These are phyloP conservation scores for Sarcodon sp. DNA, from an alignment of 768 basidiomycete genomes.

Conservation along the genomic window DNA sequence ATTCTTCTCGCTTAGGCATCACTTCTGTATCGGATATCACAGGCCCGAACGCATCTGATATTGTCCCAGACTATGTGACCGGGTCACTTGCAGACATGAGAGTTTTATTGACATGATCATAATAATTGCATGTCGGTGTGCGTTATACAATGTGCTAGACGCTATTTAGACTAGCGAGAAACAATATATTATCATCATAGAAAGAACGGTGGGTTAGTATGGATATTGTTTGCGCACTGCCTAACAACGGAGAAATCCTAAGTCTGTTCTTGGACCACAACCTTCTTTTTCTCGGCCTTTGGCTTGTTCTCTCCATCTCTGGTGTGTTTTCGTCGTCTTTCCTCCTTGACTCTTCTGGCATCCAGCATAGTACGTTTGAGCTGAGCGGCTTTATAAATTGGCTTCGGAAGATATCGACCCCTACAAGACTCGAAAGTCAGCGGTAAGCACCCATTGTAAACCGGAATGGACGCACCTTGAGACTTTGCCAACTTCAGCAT, in stretches of 20 bases:
- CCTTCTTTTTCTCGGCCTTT: constrained; percentile 82
- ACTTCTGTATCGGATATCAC: constrained; percentile 62
- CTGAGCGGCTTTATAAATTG: constrained; percentile 78
- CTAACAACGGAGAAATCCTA: constrained; percentile 11
- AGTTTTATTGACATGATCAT: constrained; percentile 3
- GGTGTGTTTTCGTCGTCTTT: constrained; percentile 82
- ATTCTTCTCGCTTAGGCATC: constrained; percentile 41
- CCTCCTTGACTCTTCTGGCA: constrained; percentile 82
- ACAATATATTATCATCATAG: no score
- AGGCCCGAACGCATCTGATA: constrained; percentile 54
- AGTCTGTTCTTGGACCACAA: constrained; percentile 72
- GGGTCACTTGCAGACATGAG: constrained; percentile 74
- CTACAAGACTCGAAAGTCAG: constrained; percentile 19
- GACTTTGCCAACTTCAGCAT: constrained; percentile 70
- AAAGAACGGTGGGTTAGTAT: no score
- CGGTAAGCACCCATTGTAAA: neutral
- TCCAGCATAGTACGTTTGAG: constrained; percentile 93
- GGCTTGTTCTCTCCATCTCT: constrained; percentile 79
- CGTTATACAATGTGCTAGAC: no score
- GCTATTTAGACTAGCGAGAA: no score
- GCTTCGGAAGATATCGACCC: constrained; percentile 75
- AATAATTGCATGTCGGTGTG: no score
- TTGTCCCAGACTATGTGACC: constrained; percentile 75
- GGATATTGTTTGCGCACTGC: no score
- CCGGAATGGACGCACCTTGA: constrained; percentile 42